Evolutionary conservation across 164 flowering plant species (phyloP), one percentile per base, ranked within the genome.

Genomic region (Chloranthus sessilifolius): DNA sequence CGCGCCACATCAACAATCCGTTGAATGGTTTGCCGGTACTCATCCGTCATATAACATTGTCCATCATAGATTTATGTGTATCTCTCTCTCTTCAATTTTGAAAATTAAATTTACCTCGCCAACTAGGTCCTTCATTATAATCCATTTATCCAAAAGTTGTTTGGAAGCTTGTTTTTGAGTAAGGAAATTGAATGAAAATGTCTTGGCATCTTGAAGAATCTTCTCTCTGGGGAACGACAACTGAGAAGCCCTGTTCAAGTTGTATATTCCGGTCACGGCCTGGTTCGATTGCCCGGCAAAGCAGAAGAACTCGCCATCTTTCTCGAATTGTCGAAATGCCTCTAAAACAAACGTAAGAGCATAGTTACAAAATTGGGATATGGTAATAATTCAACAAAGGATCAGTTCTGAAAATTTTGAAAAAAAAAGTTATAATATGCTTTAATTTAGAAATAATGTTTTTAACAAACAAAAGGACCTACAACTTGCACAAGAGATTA

Each of bases 51-150:
- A n/a, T n/a, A n/a, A n/a, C n/a, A n/a, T n/a, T n/a, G n/a, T n/a
- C n/a, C n/a, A n/a, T n/a, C n/a, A n/a, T n/a, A n/a, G n/a, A n/a
- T n/a, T n/a, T n/a, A n/a, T n/a, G n/a, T n/a, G n/a, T n/a, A n/a
- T n/a, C n/a, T n/a, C n/a, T n/a, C n/a, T n/a, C n/a, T n/a, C n/a
- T n/a, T n/a, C n/a, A n/a, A n/a, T n/a, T n/a, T n/a, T n/a, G n/a
- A n/a, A n/a, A n/a, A n/a, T n/a, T n/a, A n/a, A n/a, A n/a, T 33
- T 7, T 67, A 94, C 99, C 94, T 89, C 99, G 1, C 92, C 97
- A 6, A 81, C 81, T 28, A 89, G 63, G 57, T 89, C 96, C 37
- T 87, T 87, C 31, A 70, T 69, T 27, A 94, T 87, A 11, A 87
- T 80, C 99, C 99, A 94, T 57, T 87, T 94, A 60, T 94, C 97